phyloP scores from a whole-genome alignment of 1,284 basidiomycete species.

The Pseudozyma tsukubaensis region DNA sequence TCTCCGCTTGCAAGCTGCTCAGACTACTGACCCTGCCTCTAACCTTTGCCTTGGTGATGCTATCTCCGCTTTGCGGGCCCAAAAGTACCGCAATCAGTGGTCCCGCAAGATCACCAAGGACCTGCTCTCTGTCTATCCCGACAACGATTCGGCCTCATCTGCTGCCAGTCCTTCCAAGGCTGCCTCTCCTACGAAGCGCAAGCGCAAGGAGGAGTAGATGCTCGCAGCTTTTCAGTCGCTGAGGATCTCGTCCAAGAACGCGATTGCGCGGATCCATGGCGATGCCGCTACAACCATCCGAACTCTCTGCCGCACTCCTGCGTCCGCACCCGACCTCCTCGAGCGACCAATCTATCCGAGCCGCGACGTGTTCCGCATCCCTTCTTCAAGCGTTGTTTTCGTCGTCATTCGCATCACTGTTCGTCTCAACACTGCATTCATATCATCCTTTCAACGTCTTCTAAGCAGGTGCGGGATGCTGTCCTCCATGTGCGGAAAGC shows the following conservation, averaged over 20 bases:
- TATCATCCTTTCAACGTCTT: neutral
- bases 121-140: constrained; percentile 15
- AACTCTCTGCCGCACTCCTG: no score
- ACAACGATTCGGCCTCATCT: neutral
- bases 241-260: neutral
- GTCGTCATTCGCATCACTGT: neutral
- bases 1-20: no score
- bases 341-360: no score
- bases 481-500: no score
- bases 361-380: no score
- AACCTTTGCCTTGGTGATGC: neutral
- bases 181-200: constrained; percentile 22
- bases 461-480: neutral
- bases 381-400: no score
- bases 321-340: no score
- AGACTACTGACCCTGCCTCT: neutral
- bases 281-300: neutral
- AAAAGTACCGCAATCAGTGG: constrained; percentile 29
- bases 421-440: neutral
- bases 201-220: constrained; percentile 11
- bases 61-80: neutral
- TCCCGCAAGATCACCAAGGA: constrained; percentile 30
- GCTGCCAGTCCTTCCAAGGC: neutral
- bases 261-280: constrained; percentile 14
- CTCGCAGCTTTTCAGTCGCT: neutral